These are phyloP conservation scores for Tetrahymena borealis DNA, from an alignment of 73 alveolate species.

Conservation along the genomic window DNA sequence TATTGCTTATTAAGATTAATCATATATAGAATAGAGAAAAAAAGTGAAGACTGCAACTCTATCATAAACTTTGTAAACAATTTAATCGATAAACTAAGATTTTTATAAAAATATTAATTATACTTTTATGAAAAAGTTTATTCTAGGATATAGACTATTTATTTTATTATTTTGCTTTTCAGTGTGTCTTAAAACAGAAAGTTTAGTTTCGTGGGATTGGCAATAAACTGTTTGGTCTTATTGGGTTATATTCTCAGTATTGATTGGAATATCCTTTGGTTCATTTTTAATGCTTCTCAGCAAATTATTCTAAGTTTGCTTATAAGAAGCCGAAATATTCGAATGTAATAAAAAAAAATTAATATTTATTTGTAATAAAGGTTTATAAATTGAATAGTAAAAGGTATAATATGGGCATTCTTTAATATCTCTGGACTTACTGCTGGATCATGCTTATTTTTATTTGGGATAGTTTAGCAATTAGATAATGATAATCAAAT, in stretches of 20 bases:
- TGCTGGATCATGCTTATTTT: background rate
- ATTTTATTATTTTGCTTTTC: background rate
- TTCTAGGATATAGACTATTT: background rate
- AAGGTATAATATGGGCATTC: background rate
- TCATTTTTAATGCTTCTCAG: background rate
- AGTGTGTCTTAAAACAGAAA: background rate
- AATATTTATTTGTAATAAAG: background rate
- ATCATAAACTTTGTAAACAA: background rate
- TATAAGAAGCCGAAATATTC: background rate
- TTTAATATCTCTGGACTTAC: background rate
- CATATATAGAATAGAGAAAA: background rate
- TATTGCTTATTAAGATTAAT: background rate
- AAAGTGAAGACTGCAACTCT: background rate
- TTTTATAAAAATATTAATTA: background rate
- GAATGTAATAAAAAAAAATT: background rate
- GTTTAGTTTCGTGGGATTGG: background rate
- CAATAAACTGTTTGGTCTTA: background rate
- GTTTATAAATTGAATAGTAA: background rate
- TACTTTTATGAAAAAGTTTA: background rate
- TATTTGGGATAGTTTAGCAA: background rate
- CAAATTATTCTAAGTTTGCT: background rate
- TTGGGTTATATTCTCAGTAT: background rate
- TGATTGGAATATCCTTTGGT: background rate
- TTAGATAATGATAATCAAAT: background rate
- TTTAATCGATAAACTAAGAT: too few species aligned